A percentile compares a stretch with the other conserved stretches of the same genome.
Conservation (phyloP, 352 stramenopile species). For the Globisporangium acanthophoron region DNA sequence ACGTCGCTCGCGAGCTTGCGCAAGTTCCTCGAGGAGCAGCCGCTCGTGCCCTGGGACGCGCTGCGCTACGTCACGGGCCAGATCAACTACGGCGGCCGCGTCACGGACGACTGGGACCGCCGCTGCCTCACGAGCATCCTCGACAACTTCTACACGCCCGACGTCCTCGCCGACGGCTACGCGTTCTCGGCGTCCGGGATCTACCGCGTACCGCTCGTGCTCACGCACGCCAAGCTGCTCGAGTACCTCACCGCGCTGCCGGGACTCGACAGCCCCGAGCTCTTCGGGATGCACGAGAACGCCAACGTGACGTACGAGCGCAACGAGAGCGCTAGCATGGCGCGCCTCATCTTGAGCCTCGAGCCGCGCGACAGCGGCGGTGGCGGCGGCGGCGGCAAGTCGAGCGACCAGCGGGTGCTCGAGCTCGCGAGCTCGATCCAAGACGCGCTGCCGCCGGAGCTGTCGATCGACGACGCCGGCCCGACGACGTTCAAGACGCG, state of each 20-base stretch:
- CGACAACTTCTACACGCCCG: slow-evolving; percentile 86
- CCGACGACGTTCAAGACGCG: slow-evolving; percentile 90
- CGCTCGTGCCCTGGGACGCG: slow-evolving; percentile 89
- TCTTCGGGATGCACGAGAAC: slow-evolving; percentile 97
- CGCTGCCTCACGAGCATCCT: slow-evolving; percentile 92
- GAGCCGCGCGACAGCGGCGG: slow-evolving; percentile 78
- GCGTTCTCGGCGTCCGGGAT: slow-evolving; percentile 84
- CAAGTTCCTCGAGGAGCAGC: slow-evolving; percentile 91
- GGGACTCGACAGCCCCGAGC: slow-evolving; percentile 86
- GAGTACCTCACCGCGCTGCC: slow-evolving; percentile 84
- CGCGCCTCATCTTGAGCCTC: slow-evolving; percentile 84
- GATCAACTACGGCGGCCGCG: slow-evolving; percentile 95
- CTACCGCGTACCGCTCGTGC: slow-evolving; percentile 77
- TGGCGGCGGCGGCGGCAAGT: slow-evolving; percentile 43
- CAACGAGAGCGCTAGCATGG: slow-evolving; percentile 87
- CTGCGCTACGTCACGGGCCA: slow-evolving; percentile 92
- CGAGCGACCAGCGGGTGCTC: slow-evolving; percentile 84
- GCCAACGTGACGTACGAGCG: slow-evolving; percentile 93
- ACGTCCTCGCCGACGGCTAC: slow-evolving; percentile 78
- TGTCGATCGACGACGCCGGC: slow-evolving; percentile 85
- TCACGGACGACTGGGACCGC: slow-evolving; percentile 95
- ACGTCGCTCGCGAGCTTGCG: slow-evolving; percentile 87
- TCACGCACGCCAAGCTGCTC: slow-evolving; percentile 49
- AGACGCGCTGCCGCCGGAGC: slow-evolving; percentile 40
- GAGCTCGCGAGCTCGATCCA: slow-evolving; percentile 67